Conservation (phyloP, 257 asterid species). For the Jasminum sambac region DNA sequence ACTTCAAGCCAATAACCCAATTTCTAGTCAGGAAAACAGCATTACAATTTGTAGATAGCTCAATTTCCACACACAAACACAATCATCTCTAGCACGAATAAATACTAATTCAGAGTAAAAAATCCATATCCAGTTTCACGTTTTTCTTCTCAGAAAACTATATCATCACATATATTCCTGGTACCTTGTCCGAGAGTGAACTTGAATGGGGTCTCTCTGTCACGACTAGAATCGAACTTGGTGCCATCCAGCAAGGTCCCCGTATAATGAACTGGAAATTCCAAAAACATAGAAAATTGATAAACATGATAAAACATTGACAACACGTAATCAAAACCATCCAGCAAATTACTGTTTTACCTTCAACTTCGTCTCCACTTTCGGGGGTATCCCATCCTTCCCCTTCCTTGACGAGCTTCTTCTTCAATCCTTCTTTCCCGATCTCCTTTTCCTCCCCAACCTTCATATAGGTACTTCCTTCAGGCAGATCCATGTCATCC, state of each 20-base stretch:
- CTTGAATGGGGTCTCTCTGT: slow-evolving; percentile 53
- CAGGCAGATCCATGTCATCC: slow-evolving; percentile 69
- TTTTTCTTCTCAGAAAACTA: not conserved
- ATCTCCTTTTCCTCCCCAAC: slow-evolving; percentile 80
- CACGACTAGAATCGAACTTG: slow-evolving; percentile 77
- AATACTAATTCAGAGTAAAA: not conserved
- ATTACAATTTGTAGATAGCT: no score
- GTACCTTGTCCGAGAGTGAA: slow-evolving; percentile 79
- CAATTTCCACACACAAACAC: not conserved
- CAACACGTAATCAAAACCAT: not conserved
- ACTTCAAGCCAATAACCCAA: not conserved
- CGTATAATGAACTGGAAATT: slow-evolving; percentile 58
- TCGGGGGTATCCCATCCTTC: slow-evolving; percentile 72
- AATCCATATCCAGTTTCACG: not conserved
- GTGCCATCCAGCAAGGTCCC: slow-evolving; percentile 74
- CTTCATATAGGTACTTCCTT: slow-evolving; percentile 46
- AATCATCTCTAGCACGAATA: not conserved
- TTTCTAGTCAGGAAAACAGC: not conserved
- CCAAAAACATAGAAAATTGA: not conserved
- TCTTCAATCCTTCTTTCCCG: slow-evolving; percentile 61
- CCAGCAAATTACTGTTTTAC: slow-evolving; percentile 22
- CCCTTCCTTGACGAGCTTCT: slow-evolving; percentile 73
- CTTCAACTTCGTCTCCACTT: slow-evolving; percentile 62
- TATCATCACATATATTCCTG: slow-evolving; percentile 2
- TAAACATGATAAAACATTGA: not conserved